These are phyloP conservation scores for Dendrostoma leiphaemia DNA, from an alignment of 2,329 filamentous ascomycete species.

Conservation along the genomic window DNA sequence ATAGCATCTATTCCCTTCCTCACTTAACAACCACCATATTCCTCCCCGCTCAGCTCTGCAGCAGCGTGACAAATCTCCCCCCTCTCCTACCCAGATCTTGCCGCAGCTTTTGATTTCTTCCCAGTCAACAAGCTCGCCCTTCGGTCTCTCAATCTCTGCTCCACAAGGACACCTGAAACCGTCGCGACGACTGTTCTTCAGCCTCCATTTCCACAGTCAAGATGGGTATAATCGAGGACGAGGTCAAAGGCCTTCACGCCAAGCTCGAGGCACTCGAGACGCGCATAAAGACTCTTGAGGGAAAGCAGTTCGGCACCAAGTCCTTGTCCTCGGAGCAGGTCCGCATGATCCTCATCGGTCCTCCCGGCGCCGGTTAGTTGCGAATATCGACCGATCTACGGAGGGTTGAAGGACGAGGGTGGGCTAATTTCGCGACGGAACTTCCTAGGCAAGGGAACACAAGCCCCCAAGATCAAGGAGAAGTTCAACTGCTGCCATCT, in stretches of 20 bases:
- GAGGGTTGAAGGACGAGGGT: background rate
- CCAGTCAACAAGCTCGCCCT: background rate
- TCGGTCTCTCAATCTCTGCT: background rate
- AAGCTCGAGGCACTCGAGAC: constrained; percentile 80
- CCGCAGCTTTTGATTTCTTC: background rate
- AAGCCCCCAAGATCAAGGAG: constrained; percentile 97
- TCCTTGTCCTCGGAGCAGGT: constrained; percentile 62
- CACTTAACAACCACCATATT: background rate
- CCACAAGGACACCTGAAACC: background rate
- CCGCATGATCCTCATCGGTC: constrained; percentile 97
- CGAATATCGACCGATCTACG: no score
- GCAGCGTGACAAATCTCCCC: background rate
- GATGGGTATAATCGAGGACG: constrained; percentile 88
- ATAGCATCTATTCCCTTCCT: background rate
- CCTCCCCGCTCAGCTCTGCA: background rate
- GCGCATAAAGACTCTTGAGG: constrained; percentile 83
- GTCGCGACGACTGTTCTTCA: background rate
- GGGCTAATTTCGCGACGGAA: constrained; percentile 21
- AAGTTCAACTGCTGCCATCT: constrained; percentile 97
- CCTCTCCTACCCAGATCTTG: constrained; percentile 1
- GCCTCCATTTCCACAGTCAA: constrained; percentile 29
- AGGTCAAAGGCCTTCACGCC: constrained; percentile 81
- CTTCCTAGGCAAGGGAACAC: constrained; percentile 87
- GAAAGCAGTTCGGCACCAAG: constrained; percentile 59
- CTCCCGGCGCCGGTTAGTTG: constrained; percentile 83